Percentiles rank a stretch among this genome's conserved stretches.
phyloP scores from a whole-genome alignment of 306 rosid genomes.

The Pueraria montana region DNA sequence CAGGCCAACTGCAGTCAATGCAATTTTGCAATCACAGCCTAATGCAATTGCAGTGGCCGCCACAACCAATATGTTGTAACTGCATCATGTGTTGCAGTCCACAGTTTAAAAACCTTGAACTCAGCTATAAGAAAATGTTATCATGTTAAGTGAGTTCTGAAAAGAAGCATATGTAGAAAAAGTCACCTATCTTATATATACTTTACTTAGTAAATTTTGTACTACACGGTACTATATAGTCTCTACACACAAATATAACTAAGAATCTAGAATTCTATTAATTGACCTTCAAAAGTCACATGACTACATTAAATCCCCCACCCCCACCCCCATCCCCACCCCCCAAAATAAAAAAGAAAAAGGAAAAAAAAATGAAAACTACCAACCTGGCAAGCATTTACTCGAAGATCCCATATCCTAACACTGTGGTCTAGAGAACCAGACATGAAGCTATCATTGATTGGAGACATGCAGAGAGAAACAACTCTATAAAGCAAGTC shows the following conservation, averaged over 20 bases:
- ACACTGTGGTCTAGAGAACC: constrained; percentile 94
- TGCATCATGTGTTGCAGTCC: background rate
- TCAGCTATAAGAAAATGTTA: constrained; percentile 36
- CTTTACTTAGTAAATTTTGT: constrained; percentile 9
- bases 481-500: constrained; percentile 70
- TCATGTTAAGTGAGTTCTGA: constrained; percentile 21
- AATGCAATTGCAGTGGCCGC: background rate
- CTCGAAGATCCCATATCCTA: constrained; percentile 99
- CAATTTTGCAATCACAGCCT: background rate
- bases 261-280: constrained; percentile 17
- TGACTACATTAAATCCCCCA: constrained; percentile 8
- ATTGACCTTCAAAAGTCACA: constrained; percentile 8
- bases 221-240: background rate
- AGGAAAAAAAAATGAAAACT: background rate
- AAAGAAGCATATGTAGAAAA: constrained; percentile 32
- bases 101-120: background rate
- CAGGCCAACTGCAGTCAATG: background rate
- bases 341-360: background rate
- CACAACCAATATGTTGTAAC: background rate
- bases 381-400: constrained; percentile 96
- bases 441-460: constrained; percentile 99
- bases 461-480: constrained; percentile 98
- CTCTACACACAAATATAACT: constrained; percentile 14
- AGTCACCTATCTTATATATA: background rate
- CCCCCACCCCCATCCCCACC: too few species aligned